Evolutionary conservation across 345 rosid genomes (phyloP).

Genomic region (Eucalyptus guilfoylei): DNA sequence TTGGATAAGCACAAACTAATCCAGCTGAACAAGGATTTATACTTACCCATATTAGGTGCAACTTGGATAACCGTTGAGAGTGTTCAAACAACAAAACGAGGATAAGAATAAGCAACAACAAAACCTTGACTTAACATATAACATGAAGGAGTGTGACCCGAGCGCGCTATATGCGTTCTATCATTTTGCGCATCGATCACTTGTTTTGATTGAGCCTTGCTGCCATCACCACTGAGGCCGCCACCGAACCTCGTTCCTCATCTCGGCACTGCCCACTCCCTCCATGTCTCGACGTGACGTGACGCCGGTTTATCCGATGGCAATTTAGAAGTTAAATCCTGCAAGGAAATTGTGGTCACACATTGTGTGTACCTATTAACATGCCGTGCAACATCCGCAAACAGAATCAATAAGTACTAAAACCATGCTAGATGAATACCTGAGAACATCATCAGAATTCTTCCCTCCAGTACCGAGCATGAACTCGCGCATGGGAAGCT

Average conservation of each 20-base stretch:
- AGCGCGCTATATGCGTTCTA: neutral
- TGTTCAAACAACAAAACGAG: neutral
- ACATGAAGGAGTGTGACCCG: accelerated
- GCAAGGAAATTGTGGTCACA: neutral
- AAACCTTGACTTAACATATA: neutral
- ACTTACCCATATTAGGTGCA: neutral
- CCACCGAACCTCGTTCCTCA: conserved; percentile 61
- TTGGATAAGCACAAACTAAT: neutral
- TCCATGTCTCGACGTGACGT: conserved; percentile 50
- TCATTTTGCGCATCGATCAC: neutral
- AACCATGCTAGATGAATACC: neutral
- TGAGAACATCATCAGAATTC: neutral
- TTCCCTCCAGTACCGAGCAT: neutral
- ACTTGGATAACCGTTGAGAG: neutral
- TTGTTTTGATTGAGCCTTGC: conserved; percentile 52
- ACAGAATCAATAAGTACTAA: neutral
- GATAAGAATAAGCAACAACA: too few relatives aligned
- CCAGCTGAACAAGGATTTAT: accelerated
- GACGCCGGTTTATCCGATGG: conserved; percentile 58
- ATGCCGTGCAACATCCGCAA: accelerated
- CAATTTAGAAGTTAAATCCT: conserved; percentile 47
- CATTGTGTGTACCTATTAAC: neutral
- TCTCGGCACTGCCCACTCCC: conserved; percentile 60
- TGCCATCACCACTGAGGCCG: conserved; percentile 54
- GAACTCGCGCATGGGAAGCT: neutral